phyloP scores from a whole-genome alignment of 2,329 filamentous ascomycete genomes.

The Pseudocercospora fijiensis region DNA sequence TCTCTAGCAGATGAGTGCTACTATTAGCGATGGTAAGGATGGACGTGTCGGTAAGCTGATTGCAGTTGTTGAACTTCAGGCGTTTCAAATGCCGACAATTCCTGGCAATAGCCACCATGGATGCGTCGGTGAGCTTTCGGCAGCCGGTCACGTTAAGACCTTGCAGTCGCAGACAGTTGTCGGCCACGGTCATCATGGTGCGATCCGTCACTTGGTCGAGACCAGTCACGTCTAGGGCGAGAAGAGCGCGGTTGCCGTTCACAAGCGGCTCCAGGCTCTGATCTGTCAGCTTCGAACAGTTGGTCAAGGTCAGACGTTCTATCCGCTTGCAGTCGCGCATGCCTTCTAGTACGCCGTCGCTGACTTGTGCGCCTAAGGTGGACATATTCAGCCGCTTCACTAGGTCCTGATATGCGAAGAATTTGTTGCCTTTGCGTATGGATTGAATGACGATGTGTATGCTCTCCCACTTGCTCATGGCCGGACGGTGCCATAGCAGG shows the following conservation, averaged over 20 bases:
- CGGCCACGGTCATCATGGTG: conserved; percentile 74
- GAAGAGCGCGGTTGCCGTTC: conserved; percentile 72
- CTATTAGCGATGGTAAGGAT: conserved; percentile 82
- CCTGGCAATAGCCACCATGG: conserved; percentile 74
- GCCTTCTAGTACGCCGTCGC: conserved; percentile 82
- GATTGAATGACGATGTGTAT: conserved; percentile 78
- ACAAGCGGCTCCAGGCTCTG: conserved; percentile 77
- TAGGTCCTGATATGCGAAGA: conserved; percentile 85
- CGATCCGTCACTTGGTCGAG: conserved; percentile 76
- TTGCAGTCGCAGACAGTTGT: conserved; percentile 80
- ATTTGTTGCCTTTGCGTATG: conserved; percentile 68
- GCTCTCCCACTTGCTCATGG: conserved; percentile 82
- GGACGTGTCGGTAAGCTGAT: conserved; percentile 77
- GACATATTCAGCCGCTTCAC: conserved; percentile 91
- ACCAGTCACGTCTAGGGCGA: conserved; percentile 87
- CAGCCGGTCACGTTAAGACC: conserved; percentile 91
- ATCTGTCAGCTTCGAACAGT: conserved; percentile 82
- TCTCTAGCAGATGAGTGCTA: conserved; percentile 91
- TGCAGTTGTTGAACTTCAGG: conserved; percentile 92
- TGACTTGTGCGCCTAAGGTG: conserved; percentile 71
- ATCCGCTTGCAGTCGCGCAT: conserved; percentile 84
- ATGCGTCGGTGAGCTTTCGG: conserved; percentile 79
- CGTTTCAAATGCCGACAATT: conserved; percentile 84
- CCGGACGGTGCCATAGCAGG: conserved; percentile 88
- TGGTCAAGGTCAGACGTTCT: conserved; percentile 88